Evolutionary conservation across 2,329 filamentous ascomycete species (phyloP).

Genomic region (Fusarium temperatum): DNA sequence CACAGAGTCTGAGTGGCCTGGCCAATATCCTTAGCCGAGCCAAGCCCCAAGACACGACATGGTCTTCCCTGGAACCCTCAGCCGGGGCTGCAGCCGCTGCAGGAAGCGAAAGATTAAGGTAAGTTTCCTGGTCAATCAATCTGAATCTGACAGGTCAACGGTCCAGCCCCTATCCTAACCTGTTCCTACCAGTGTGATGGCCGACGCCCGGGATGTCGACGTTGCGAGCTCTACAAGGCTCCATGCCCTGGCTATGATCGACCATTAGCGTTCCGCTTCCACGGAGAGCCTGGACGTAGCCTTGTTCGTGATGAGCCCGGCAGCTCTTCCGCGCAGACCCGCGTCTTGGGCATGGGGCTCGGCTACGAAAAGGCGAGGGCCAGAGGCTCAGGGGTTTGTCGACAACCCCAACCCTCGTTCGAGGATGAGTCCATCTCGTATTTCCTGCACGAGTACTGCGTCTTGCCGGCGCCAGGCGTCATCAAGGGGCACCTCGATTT

Average conservation of each 20-base stretch:
- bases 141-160: background rate
- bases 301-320: constrained; percentile 3
- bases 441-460: constrained; percentile 22
- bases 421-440: constrained; percentile 23
- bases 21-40: background rate
- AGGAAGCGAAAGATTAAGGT: constrained; percentile 31
- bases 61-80: constrained; percentile 28
- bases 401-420: constrained; percentile 30
- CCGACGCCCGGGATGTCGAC: constrained; percentile 24
- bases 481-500: constrained; percentile 24
- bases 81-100: constrained; percentile 24
- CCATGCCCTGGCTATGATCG: constrained; percentile 31
- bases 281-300: constrained; percentile 21
- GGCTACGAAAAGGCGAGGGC: background rate
- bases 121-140: background rate
- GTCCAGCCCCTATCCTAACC: background rate
- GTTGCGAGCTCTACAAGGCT: constrained; percentile 27
- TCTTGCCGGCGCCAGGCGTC: constrained; percentile 9
- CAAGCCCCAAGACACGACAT: background rate
- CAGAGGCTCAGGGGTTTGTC: background rate
- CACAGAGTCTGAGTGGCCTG: background rate
- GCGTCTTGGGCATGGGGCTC: background rate
- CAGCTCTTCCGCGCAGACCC: background rate
- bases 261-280: constrained; percentile 27
- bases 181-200: constrained; percentile 17